phyloP scores from a whole-genome alignment of 208 protist species.

The Crithidia thermophila region DNA sequence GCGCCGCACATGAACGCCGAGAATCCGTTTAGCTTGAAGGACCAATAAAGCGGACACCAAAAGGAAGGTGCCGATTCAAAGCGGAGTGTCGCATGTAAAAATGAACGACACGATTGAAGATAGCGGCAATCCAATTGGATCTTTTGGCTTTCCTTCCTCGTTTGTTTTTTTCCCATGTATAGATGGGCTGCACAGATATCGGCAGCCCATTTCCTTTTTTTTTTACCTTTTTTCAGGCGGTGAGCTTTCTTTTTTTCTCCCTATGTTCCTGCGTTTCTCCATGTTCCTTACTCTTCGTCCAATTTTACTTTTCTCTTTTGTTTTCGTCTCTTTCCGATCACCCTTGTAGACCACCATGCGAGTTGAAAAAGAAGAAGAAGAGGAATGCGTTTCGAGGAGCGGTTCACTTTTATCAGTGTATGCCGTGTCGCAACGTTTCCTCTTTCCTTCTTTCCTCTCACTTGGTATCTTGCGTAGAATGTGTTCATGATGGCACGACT shows the following conservation, averaged over 20 bases:
- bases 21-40: slow-evolving; percentile 9
- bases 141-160: slow-evolving; percentile 12
- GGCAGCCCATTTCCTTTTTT: slow-evolving; percentile 14
- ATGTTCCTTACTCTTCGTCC: background rate
- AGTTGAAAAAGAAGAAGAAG: slow-evolving; percentile 15
- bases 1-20: slow-evolving; percentile 5
- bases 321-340: too few relatives aligned
- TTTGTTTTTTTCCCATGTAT: background rate
- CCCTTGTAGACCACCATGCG: too few relatives aligned
- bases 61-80: too few relatives aligned
- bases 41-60: too few relatives aligned
- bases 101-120: too few relatives aligned
- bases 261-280: slow-evolving; percentile 13
- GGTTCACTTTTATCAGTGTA: too few relatives aligned
- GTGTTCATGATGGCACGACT: too few relatives aligned
- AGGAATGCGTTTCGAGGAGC: background rate
- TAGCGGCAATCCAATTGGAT: too few relatives aligned
- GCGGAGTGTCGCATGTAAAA: too few relatives aligned
- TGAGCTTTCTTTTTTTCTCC: background rate
- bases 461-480: too few relatives aligned
- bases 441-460: too few relatives aligned
- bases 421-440: too few relatives aligned
- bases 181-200: slow-evolving; percentile 3
- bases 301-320: background rate
- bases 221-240: slow-evolving; percentile 2